Evolutionary conservation across 2,329 filamentous ascomycete species (phyloP), one percentile per base, ranked within the genome.

Genomic region (Fusarium xyrophilum): DNA sequence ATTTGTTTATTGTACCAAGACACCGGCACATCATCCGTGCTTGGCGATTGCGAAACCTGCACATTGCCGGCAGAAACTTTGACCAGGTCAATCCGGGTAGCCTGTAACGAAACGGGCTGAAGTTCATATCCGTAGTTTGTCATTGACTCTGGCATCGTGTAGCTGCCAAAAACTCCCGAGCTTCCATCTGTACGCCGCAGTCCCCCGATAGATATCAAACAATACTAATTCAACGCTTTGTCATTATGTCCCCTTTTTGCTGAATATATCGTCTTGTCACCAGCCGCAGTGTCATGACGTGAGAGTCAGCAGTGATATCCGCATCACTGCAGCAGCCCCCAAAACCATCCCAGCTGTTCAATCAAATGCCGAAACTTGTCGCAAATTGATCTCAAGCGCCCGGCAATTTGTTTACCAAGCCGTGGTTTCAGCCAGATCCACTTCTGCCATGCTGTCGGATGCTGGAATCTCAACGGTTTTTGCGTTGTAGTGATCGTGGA

Each of bases 201-300:
- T n/a, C n/a, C n/a, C n/a, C n/a, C n/a, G n/a, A n/a, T 14, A 32
- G 7, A 2, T 25, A 7, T 10, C 6, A 6, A 7, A 4, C 19
- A 15, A 30, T 15, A 14, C 19, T 15, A 8, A 19, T 11, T 23
- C 46, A n/a, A 25, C 6, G 0, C 2, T 25, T 10, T 0, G 4
- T 19, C 7, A n/a, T n/a, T n/a, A 7, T 3, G 0, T 5, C 14
- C 2, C 15, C 3, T 25, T 19, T 48, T 7, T 5, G 2, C 17
- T 33, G 15, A 21, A 25, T 11, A 10, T 0, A 1, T 5, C 15
- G 5, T 14, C 28, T 19, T 19, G 1, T 33, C 30, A 14, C 15
- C 12, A 15, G 2, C 8, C 15, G 2, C 3, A n/a, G 17, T 25
- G 21, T 50, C 17, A 6, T n/a, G 21, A 2, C 2, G 2, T 0